Percentiles rank a stretch among this genome's conserved stretches.
These are phyloP conservation scores for Biscogniauxia mediterranea DNA, from an alignment of 2,329 filamentous ascomycete species.

Conservation along the genomic window DNA sequence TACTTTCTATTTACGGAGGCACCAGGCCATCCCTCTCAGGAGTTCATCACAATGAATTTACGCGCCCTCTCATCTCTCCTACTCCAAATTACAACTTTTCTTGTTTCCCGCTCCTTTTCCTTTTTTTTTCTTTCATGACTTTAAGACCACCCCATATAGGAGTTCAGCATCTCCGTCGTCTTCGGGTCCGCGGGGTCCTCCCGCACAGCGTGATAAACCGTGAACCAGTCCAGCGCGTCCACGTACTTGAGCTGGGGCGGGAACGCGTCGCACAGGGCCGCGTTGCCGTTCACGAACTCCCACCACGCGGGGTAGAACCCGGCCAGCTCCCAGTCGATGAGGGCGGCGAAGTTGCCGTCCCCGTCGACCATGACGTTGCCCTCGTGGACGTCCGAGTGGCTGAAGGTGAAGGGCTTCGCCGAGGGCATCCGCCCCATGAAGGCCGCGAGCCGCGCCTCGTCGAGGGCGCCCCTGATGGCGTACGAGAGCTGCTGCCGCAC, in stretches of 20 bases:
- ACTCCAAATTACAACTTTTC: too few relatives aligned
- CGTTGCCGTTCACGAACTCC: constrained; percentile 13
- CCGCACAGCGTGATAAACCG: too few relatives aligned
- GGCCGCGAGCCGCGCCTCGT: neutral
- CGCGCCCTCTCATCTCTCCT: too few relatives aligned
- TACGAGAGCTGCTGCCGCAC: neutral
- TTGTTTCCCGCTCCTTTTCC: too few relatives aligned
- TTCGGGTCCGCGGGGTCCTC: too few relatives aligned
- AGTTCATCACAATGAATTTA: too few relatives aligned
- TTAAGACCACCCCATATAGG: too few relatives aligned
- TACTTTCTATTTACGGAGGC: too few relatives aligned
- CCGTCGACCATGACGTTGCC: constrained; percentile 16
- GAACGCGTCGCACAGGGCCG: constrained; percentile 6
- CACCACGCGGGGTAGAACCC: constrained; percentile 17
- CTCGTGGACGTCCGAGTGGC: constrained; percentile 12
- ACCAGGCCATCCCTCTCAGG: too few relatives aligned
- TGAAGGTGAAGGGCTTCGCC: constrained; percentile 12
- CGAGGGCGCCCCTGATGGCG: neutral
- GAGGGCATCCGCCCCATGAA: constrained; percentile 17
- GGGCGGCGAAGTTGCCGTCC: constrained; percentile 12
- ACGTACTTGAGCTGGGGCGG: constrained; percentile 1
- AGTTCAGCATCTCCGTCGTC: too few relatives aligned
- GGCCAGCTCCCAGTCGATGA: constrained; percentile 12
- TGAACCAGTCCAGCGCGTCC: constrained; percentile 10
- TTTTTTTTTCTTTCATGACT: too few relatives aligned